Evolutionary conservation across 768 basidiomycete genomes (phyloP).

Genomic region (Crassisporium funariophilum): DNA sequence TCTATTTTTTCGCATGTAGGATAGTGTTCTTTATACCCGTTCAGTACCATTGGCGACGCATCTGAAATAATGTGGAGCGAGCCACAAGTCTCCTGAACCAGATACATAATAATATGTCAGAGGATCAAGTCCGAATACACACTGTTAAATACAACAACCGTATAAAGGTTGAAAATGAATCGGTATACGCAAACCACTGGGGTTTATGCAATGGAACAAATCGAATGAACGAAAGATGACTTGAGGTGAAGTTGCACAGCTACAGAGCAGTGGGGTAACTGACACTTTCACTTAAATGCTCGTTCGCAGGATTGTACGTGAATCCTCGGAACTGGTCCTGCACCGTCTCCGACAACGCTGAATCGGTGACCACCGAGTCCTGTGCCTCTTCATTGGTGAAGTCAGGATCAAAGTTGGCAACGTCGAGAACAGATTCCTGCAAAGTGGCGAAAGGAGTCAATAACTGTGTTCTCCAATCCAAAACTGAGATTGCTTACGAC

Average conservation of each 20-base stretch:
- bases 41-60: too few species aligned
- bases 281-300: conserved; percentile 84
- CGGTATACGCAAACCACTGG: conserved; percentile 8
- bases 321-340: conserved; percentile 95
- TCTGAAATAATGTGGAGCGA: too few species aligned
- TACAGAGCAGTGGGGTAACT: conserved; percentile 57
- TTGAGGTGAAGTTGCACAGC: too few species aligned
- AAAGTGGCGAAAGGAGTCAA: conserved; percentile 5
- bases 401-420: conserved; percentile 96
- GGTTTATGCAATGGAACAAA: too few species aligned
- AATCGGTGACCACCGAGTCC: conserved; percentile 95
- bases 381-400: conserved; percentile 95
- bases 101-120: conserved; percentile 14
- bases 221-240: too few species aligned
- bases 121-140: conserved; percentile 10
- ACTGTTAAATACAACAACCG: conserved; percentile 12
- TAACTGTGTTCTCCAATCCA: neutral
- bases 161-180: neutral
- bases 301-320: conserved; percentile 85
- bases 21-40: too few species aligned
- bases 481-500: conserved; percentile 59
- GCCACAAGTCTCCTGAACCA: too few species aligned
- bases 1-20: too few species aligned
- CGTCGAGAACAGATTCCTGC: conserved; percentile 90
- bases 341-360: conserved; percentile 90